Evolutionary conservation across 2,329 filamentous ascomycete species (phyloP).

Genomic region (Ascochyta pisi): DNA sequence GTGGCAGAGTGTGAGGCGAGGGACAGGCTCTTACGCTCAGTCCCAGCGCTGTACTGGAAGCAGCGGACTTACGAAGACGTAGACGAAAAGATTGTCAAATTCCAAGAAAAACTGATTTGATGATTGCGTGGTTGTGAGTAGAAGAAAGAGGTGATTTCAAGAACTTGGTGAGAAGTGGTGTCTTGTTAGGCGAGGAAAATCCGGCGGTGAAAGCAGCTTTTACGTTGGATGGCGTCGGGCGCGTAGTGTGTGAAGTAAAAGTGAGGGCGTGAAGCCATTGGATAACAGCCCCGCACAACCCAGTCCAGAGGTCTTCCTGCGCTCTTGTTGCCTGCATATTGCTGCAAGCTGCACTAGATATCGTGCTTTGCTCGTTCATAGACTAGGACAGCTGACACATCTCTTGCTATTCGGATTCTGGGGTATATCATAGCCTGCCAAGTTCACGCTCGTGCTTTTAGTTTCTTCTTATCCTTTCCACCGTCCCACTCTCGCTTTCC

Average conservation of each 20-base stretch:
- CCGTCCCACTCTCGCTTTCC: slow-evolving; percentile 39
- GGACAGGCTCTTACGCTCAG: not conserved
- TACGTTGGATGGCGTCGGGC: no score
- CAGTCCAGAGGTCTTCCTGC: not conserved
- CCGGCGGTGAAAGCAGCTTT: not conserved
- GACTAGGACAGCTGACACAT: no score
- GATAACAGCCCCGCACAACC: not conserved
- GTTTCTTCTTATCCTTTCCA: slow-evolving; percentile 31
- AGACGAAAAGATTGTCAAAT: no score
- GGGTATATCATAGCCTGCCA: not conserved
- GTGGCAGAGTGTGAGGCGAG: not conserved
- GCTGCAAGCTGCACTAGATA: no score
- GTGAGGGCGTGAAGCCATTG: not conserved
- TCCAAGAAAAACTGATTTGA: no score
- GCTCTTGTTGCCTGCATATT: not conserved
- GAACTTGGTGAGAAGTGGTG: not conserved
- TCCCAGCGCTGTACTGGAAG: no score
- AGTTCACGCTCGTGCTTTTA: slow-evolving; percentile 15
- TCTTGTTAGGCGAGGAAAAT: not conserved
- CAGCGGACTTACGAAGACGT: no score
- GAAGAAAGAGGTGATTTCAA: not conserved
- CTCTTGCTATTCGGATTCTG: not conserved
- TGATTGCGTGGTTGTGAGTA: not conserved
- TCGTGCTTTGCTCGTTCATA: not conserved
- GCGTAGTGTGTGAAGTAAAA: slow-evolving; percentile 7